Percentiles rank a stretch among this genome's conserved stretches.
phyloP scores from a whole-genome alignment of 352 stramenopile species.

The Pythium sp. region DNA sequence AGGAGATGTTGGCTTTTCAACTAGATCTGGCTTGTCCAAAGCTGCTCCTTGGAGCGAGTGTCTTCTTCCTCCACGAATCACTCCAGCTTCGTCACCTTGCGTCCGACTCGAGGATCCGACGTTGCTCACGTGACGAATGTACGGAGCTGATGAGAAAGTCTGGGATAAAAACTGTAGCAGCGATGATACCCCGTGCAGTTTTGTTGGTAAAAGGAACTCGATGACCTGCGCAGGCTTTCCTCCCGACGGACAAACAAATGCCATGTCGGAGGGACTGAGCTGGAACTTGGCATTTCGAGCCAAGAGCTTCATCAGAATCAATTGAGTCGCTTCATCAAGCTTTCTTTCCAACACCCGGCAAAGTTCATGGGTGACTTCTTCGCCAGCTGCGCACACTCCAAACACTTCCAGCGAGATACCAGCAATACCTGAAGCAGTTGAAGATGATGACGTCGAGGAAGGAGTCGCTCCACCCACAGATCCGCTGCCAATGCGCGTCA shows the following conservation, averaged over 20 bases:
- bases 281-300: conserved; percentile 85
- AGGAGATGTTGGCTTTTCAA: background rate
- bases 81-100: conserved; percentile 3
- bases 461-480: background rate
- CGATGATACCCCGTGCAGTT: conserved; percentile 30
- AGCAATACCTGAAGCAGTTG: conserved; percentile 10
- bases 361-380: conserved; percentile 85
- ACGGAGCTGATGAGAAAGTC: conserved; percentile 49
- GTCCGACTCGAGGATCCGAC: conserved; percentile 9
- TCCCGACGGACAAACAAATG: conserved; percentile 70
- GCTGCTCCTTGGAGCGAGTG: conserved; percentile 6
- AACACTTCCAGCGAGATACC: conserved; percentile 84
- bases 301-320: conserved; percentile 86
- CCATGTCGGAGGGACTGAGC: conserved; percentile 63
- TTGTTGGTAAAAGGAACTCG: conserved; percentile 44
- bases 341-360: conserved; percentile 82
- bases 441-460: background rate
- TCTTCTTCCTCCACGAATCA: conserved; percentile 5
- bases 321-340: conserved; percentile 79
- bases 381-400: conserved; percentile 69
- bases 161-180: conserved; percentile 64
- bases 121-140: conserved; percentile 50
- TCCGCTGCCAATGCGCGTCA: conserved; percentile 14
- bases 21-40: background rate
- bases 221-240: conserved; percentile 33